Conservation (phyloP, 2,329 filamentous ascomycete species). For the Pseudogymnoascus sp. region DNA sequence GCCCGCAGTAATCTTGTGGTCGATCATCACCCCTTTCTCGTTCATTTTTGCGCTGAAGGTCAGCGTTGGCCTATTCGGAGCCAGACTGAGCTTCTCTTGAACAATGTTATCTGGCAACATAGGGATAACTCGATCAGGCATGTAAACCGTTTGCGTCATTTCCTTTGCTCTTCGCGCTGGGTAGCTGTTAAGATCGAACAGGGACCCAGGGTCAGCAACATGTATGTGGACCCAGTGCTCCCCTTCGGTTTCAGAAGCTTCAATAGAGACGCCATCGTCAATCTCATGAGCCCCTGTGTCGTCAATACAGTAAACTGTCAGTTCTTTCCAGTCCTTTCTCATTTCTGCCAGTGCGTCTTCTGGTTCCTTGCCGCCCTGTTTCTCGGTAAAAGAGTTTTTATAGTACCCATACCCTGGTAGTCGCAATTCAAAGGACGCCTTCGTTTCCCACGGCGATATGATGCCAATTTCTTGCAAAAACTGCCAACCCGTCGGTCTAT, state of each 20-base stretch:
- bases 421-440: conserved; percentile 50
- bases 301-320: conserved; percentile 67
- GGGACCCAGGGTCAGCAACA: conserved; percentile 68
- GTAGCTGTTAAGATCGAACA: conserved; percentile 49
- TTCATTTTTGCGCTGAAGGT: conserved; percentile 56
- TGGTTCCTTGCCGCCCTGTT: conserved; percentile 21
- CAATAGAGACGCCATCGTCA: conserved; percentile 70
- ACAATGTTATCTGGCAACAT: conserved; percentile 49
- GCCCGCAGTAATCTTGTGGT: conserved; percentile 46
- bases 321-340: conserved; percentile 50
- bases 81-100: conserved; percentile 47
- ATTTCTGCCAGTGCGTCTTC: conserved; percentile 41
- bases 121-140: conserved; percentile 46
- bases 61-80: conserved; percentile 41
- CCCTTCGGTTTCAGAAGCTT: conserved; percentile 41
- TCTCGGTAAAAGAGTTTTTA: conserved; percentile 19
- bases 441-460: conserved; percentile 62
- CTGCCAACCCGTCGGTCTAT: conserved; percentile 44
- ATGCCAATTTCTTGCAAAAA: conserved; percentile 71
- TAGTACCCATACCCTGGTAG: conserved; percentile 40
- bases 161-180: conserved; percentile 54
- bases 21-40: conserved; percentile 42
- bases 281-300: conserved; percentile 57
- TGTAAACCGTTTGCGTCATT: conserved; percentile 50
- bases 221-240: conserved; percentile 72